Evolutionary conservation across 1,139 yeast genomes (phyloP), one percentile per base, ranked within the genome.

Genomic region (Lodderomyces beijingensis): DNA sequence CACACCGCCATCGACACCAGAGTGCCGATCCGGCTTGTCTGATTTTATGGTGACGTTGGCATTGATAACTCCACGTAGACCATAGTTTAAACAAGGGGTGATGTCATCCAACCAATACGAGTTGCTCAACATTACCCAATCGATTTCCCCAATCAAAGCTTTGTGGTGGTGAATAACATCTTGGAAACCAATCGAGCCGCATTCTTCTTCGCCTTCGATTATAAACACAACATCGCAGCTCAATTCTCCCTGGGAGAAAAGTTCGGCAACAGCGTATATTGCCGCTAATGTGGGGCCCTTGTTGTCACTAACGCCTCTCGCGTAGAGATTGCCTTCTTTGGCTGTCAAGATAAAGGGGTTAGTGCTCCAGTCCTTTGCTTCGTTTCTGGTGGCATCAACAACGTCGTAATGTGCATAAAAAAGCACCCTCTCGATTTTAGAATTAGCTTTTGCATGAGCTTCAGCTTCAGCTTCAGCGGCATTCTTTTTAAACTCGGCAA

Each of bases 361-460:
- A 0, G 93, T 75, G 4, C 65, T 55, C 97, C 97, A 91, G 30
- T 62, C 63, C 12, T 67, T 70, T 3, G 64, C 59, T 31, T 73
- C 75, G 26, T 43, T 38, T 14, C 52, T 59, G 14, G 58, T 51
- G 4, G 75, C 75, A 39, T 77, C 81, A 23, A 91, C 89, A 16
- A 91, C 96, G 57, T 91, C 98, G 53, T 91, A 91, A 63, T 91
- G 98, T 1, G 96, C 97, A 55, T 91, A 91, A 80, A 94, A 91
- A 33, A 89, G 54, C 3, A 88, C 68, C 36, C 81, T 61, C n/a
- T 35, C 29, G 23, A 44, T 43, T 4, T 29, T 30, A n/a, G 14
- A 10, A 19, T 8, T 8, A 7, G 7, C 10, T n/a, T n/a, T n/a
- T n/a, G n/a, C n/a, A n/a, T n/a, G n/a, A 10, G 10, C 9, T 4